Base-by-base conservation (phyloP, 2,329 filamentous ascomycete genomes). In the Sclerotinia trifoliorum region DNA sequence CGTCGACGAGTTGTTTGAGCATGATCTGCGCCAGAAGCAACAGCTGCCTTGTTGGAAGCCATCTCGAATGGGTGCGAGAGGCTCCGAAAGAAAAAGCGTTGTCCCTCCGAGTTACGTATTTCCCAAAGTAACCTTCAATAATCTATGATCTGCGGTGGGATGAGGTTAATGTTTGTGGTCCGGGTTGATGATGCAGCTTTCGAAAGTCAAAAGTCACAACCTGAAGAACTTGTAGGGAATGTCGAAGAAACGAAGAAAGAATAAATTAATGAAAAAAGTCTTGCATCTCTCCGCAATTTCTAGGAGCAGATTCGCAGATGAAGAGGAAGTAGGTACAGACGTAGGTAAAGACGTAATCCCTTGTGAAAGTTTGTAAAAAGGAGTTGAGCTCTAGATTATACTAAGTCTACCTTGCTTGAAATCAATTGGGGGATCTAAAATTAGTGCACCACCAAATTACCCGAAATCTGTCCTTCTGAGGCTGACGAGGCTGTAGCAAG, bases 11-110 rank as follows among this genome's bases (percentile, higher is more conserved):
- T 81, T 72, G 83, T 82, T 74, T 88, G 84, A 75, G 81, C 78
- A 17, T 70, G 63, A 74, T 88, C 86, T 75, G 84, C 83, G 79
- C 87, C 87, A 51, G 87, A 87, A 78, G 84, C 86, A 78, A 84
- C 80, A 75, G 82, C 80, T 77, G 83, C 82, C 79, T 82, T 84
- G 68, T 83, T 81, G 44, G 74, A 70, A 70, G 77, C 74, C 77
- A 78, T 78, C n/a, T 70, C 74, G 67, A 51, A 39, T 63, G 32
- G 26, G 48, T 63, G 65, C 51, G 24, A 57, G 35, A 17, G 15
- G 39, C 24, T 39, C 24, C 21, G 52, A 65, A 64, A 42, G 15
- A 65, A 44, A n/a, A 67, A 21, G 42, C 15, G 32, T 52, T 26
- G 26, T 35, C 48, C 49, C 49, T 56, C 32, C 57, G 57, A 46